Percentiles rank a stretch among this genome's conserved stretches.
phyloP scores from a whole-genome alignment of 2,329 filamentous ascomycete species.

The Coniochaeta pulveracea region DNA sequence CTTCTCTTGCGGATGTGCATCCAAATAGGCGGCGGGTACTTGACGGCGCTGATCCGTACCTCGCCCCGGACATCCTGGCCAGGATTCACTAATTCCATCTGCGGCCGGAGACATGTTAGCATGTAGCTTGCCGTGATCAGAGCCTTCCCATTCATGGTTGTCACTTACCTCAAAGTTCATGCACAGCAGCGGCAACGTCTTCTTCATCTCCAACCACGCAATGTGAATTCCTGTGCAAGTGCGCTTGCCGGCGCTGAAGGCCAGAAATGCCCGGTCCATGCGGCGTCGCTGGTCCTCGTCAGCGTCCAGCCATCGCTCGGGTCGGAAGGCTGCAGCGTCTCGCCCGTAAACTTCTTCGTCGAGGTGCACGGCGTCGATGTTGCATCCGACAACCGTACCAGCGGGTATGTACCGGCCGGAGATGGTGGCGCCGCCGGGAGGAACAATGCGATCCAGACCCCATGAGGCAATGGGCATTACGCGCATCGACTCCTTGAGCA shows the following conservation, averaged over 20 bases:
- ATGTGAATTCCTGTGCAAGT: slow-evolving; percentile 7
- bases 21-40: slow-evolving; percentile 7
- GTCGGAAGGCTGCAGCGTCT: slow-evolving; percentile 8
- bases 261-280: slow-evolving; percentile 9
- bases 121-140: background rate
- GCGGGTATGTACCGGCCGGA: slow-evolving; percentile 9
- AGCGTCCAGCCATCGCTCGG: slow-evolving; percentile 9
- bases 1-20: slow-evolving; percentile 5
- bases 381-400: slow-evolving; percentile 9
- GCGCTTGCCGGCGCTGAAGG: slow-evolving; percentile 7
- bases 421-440: slow-evolving; percentile 8
- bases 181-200: slow-evolving; percentile 5
- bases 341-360: slow-evolving; percentile 8
- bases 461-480: slow-evolving; percentile 9
- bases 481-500: slow-evolving; percentile 13
- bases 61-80: slow-evolving; percentile 4
- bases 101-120: background rate
- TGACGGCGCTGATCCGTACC: slow-evolving; percentile 6
- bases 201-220: slow-evolving; percentile 9
- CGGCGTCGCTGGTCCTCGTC: slow-evolving; percentile 7
- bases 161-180: slow-evolving; percentile 7
- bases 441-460: slow-evolving; percentile 9
- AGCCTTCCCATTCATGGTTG: background rate
- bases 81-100: slow-evolving; percentile 6
- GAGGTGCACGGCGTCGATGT: slow-evolving; percentile 9